Conservation (phyloP, 805 yeast species). For the Yarrowia porcina region DNA sequence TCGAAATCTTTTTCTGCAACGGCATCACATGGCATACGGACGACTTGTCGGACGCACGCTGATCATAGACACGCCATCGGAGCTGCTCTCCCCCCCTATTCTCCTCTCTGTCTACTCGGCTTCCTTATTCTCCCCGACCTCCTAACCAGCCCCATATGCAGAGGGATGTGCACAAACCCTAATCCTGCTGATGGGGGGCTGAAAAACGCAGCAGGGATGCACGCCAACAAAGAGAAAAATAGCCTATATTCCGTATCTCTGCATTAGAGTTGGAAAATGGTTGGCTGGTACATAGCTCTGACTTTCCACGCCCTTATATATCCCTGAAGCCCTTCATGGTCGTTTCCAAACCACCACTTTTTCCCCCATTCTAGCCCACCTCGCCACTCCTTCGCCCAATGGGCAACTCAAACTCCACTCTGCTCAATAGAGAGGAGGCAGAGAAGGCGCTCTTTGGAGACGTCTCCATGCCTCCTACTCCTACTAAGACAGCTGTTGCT, state of each 20-base stretch:
- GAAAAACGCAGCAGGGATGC: conserved; percentile 4
- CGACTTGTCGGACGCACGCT: too few relatives aligned
- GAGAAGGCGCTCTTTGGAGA: conserved; percentile 23
- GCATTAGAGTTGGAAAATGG: background rate
- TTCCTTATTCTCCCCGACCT: background rate
- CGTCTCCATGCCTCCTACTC: background rate
- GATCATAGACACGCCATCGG: too few relatives aligned
- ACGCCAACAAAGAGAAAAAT: background rate
- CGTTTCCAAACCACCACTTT: too few relatives aligned
- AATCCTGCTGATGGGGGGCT: conserved; percentile 9
- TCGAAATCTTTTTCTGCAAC: too few relatives aligned
- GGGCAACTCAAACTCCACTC: conserved; percentile 25
- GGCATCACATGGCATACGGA: too few relatives aligned
- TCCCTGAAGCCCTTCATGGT: too few relatives aligned
- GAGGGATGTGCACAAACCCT: background rate
- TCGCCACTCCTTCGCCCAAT: conserved; percentile 7
- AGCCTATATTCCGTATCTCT: background rate
- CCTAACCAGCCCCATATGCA: conserved; percentile 16
- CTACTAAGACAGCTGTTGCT: background rate
- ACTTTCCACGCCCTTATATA: too few relatives aligned
- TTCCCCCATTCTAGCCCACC: too few relatives aligned
- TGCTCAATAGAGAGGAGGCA: conserved; percentile 24
- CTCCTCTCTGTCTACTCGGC: too few relatives aligned
- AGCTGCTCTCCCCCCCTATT: too few relatives aligned
- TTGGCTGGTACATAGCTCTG: conserved; percentile 21